phyloP scores from a whole-genome alignment of 116 monocot species.

The Iris pallida region DNA sequence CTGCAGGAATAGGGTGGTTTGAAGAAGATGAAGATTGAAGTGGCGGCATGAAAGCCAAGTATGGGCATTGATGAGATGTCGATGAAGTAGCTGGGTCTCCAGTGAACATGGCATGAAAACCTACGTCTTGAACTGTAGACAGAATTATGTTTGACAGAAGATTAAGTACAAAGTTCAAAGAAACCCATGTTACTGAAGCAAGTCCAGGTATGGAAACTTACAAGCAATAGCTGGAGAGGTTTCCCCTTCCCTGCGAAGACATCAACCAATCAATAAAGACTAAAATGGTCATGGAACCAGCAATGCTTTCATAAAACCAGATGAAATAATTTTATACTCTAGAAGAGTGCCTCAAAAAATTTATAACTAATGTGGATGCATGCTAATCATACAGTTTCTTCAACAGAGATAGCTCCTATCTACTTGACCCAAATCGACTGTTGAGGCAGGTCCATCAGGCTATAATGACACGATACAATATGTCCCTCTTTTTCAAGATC shows the following conservation, averaged over 20 bases:
- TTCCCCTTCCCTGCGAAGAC: conserved; percentile 52
- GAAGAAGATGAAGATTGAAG: conserved; percentile 44
- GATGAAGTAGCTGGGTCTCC: conserved; percentile 42
- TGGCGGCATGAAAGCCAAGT: conserved; percentile 46
- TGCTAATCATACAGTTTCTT: too few relatives aligned
- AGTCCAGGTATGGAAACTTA: conserved; percentile 27
- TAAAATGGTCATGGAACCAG: not conserved
- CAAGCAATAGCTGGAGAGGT: conserved; percentile 45
- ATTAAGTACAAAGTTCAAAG: not conserved
- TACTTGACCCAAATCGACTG: too few relatives aligned
- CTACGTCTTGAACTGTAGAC: conserved; percentile 61
- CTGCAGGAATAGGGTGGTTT: conserved; percentile 24
- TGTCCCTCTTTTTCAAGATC: too few relatives aligned
- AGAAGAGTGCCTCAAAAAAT: too few relatives aligned
- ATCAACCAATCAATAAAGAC: conserved; percentile 6
- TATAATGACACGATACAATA: too few relatives aligned
- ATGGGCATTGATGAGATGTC: conserved; percentile 43
- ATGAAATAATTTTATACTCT: too few relatives aligned
- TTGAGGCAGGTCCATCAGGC: too few relatives aligned
- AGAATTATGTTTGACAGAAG: conserved; percentile 6
- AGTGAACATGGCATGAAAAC: conserved; percentile 35
- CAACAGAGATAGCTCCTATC: too few relatives aligned
- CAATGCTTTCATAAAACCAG: too few relatives aligned
- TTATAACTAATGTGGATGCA: too few relatives aligned
- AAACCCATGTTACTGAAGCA: not conserved